Evolutionary conservation across 2,329 filamentous ascomycete genomes (phyloP), one percentile per base, ranked within the genome.

Genomic region (Colletotrichum sp.): DNA sequence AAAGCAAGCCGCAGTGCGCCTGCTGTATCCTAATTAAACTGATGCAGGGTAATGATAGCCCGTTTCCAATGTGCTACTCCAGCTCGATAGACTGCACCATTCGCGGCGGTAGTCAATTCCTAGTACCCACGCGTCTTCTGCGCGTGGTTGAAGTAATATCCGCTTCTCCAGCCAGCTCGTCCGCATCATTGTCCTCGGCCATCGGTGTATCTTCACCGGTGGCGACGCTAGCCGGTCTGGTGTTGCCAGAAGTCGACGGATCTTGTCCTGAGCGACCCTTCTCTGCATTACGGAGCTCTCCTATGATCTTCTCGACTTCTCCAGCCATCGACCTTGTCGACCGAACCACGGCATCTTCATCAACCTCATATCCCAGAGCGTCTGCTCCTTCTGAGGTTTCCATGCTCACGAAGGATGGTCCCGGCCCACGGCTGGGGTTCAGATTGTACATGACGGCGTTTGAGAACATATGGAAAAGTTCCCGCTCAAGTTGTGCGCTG

Each of bases 391-490:
- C 75, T 7, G 68, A 71, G 22, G 48, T 73, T 82, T 84, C 66
- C 79, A 78, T 80, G 72, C 86, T 85, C 80, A 91, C 83, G 78
- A 96, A 94, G 0, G 89, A 86, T 3, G 89, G 87, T 0, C 93
- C 93, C 12, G 94, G 92, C 0, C 94, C 94, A 30, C 93, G 91
- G 78, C 94, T 89, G 0, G 94, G 93, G 77, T 98, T 95, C 0
- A 94, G 93, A 80, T 98, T 98, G 88, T 98, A 99, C 97, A 99
- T 98, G 84, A 98, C 94, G 22, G 97, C 96, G 81, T 98, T 98
- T 79, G 96, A 95, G 83, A 98, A 98, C 95, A 98, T 98, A 80
- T 98, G 94, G 80, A 98, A 95, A 13, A 98, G 88, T 83, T 98
- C 96, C 79, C 96, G 95, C 84, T 98, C 96, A 19, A 98, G 89